Conservation (phyloP, 495 filamentous ascomycete species). For the Sporormia fimetaria region DNA sequence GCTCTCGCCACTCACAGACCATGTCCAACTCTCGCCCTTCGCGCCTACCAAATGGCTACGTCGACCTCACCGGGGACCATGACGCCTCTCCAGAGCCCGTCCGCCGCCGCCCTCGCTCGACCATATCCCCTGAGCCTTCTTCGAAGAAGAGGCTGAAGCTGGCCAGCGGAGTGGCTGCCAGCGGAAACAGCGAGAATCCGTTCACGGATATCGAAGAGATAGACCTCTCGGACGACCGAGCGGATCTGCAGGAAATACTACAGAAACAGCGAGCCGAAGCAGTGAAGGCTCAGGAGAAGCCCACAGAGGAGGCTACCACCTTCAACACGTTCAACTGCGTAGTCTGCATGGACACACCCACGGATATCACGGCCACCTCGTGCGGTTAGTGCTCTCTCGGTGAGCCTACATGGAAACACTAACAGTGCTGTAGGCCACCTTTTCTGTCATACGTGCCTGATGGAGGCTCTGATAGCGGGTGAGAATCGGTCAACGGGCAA, state of each 20-base stretch:
- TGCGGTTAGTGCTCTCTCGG: slow-evolving; percentile 56
- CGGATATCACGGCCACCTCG: slow-evolving; percentile 61
- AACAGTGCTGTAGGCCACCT: slow-evolving; percentile 52
- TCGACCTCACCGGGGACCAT: slow-evolving; percentile 30
- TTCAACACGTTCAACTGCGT: slow-evolving; percentile 57
- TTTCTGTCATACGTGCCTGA: slow-evolving; percentile 74
- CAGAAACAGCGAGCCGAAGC: slow-evolving; percentile 42
- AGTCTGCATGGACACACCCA: slow-evolving; percentile 74
- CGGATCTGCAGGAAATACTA: slow-evolving; percentile 36
- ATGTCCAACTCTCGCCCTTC: not conserved
- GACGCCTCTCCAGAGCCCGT: slow-evolving; percentile 17
- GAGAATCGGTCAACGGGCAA: slow-evolving; percentile 33
- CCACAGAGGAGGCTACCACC: slow-evolving; percentile 42
- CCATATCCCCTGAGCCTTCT: slow-evolving; percentile 6
- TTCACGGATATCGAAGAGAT: slow-evolving; percentile 25
- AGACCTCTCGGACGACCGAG: slow-evolving; percentile 47
- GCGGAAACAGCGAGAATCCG: slow-evolving; percentile 5
- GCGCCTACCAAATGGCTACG: slow-evolving; percentile 24
- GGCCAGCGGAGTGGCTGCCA: slow-evolving; percentile 16
- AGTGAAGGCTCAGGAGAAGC: slow-evolving; percentile 41
- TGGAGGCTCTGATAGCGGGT: slow-evolving; percentile 55
- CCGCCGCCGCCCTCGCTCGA: slow-evolving; percentile 9
- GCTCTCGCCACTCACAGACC: not conserved
- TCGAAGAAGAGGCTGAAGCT: slow-evolving; percentile 31
- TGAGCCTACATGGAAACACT: not conserved